Percentiles rank a stretch among this genome's conserved stretches.
Evolutionary conservation across 345 rosid genomes (phyloP).

Genomic region (Pseudoturritis turrita): DNA sequence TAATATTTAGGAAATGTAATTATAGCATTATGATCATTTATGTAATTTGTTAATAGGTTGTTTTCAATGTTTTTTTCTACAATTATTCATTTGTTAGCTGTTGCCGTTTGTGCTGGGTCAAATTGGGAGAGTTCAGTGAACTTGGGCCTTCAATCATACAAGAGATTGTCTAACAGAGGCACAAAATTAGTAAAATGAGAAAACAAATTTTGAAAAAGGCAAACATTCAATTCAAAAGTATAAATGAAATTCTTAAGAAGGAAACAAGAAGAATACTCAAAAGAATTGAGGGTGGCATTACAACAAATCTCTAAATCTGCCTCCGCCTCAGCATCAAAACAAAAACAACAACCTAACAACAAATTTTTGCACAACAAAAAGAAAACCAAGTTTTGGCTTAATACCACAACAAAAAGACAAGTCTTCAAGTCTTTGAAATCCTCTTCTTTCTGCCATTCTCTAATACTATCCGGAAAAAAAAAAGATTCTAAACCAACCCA

Average conservation of each 20-base stretch:
- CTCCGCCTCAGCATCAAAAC: neutral
- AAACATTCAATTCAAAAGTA: neutral
- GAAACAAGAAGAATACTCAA: slow-evolving; percentile 12
- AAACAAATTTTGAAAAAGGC: neutral
- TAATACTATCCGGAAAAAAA: neutral
- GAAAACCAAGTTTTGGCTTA: neutral
- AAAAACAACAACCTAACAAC: neutral
- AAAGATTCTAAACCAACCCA: slow-evolving; percentile 18
- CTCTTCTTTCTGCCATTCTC: slow-evolving; percentile 10
- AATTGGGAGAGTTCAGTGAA: neutral
- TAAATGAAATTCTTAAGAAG: neutral
- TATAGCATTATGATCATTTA: too few relatives aligned
- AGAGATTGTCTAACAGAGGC: neutral
- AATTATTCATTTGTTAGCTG: too few relatives aligned
- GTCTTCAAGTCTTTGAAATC: neutral
- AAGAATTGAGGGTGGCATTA: slow-evolving; percentile 16
- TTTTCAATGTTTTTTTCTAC: too few relatives aligned
- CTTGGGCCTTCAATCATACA: neutral
- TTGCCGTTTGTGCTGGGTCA: neutral
- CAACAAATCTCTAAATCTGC: neutral
- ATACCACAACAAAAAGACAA: slow-evolving; percentile 12
- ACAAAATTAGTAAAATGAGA: neutral
- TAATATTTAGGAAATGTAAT: too few relatives aligned
- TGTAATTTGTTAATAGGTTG: neutral
- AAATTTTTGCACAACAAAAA: slow-evolving; percentile 24